These are phyloP conservation scores for Davidsoniella neocaledoniae DNA, from an alignment of 2,329 filamentous ascomycete genomes.

Conservation along the genomic window DNA sequence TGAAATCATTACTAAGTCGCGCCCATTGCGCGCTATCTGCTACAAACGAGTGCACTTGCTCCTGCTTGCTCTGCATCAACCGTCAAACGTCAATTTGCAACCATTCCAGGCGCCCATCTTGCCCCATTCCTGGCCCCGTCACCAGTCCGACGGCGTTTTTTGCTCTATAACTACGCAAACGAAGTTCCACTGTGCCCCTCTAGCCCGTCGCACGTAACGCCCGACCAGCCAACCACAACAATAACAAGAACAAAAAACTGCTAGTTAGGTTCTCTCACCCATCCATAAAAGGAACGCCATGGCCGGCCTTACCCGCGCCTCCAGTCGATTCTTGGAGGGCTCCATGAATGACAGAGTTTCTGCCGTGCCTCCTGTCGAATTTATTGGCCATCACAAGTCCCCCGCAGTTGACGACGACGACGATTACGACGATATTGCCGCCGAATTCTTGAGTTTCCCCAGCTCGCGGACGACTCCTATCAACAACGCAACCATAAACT, in stretches of 20 bases:
- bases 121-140: no score
- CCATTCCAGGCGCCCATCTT: not conserved
- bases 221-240: not conserved
- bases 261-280: not conserved
- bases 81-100: not conserved
- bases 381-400: slow-evolving; percentile 27
- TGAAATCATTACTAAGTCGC: no score
- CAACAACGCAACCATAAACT: slow-evolving; percentile 1
- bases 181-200: no score
- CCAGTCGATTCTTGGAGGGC: slow-evolving; percentile 53
- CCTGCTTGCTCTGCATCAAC: not conserved
- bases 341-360: slow-evolving; percentile 74
- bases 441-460: slow-evolving; percentile 12
- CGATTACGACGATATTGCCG: slow-evolving; percentile 14
- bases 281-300: slow-evolving; percentile 5
- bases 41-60: not conserved
- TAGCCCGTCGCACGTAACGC: no score
- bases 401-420: slow-evolving; percentile 14
- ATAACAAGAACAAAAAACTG: not conserved
- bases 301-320: slow-evolving; percentile 9
- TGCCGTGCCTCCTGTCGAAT: slow-evolving; percentile 50
- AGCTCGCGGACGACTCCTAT: slow-evolving; percentile 8
- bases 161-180: no score
- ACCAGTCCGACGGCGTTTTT: no score
- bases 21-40: no score